Percentiles rank a stretch among this genome's conserved stretches.
phyloP scores from a whole-genome alignment of 1,284 basidiomycete genomes.

The Cryptococcus sp. region DNA sequence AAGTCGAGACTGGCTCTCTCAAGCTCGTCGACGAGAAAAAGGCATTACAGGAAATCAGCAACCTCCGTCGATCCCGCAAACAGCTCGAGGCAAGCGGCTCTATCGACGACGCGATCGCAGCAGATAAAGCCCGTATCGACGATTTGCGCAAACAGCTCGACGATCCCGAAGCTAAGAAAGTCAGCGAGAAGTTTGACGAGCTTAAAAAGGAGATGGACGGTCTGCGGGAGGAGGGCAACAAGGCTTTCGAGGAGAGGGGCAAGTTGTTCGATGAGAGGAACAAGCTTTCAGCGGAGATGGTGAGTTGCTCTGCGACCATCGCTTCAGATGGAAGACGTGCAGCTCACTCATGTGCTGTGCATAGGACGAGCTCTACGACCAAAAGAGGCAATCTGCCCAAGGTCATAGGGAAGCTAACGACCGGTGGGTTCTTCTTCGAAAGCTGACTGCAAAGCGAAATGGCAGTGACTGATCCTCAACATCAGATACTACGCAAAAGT shows the following conservation, averaged over 20 bases:
- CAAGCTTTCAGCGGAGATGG: conserved; percentile 66
- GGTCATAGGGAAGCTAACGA: conserved; percentile 80
- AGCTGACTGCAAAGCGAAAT: background rate
- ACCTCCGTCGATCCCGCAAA: conserved; percentile 69
- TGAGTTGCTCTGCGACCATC: conserved; percentile 20
- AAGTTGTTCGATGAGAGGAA: conserved; percentile 90
- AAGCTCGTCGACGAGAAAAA: conserved; percentile 96
- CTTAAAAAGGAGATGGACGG: conserved; percentile 85
- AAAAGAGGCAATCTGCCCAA: conserved; percentile 74
- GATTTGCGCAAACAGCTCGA: conserved; percentile 82
- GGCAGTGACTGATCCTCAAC: background rate
- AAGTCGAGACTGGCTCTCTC: conserved; percentile 88
- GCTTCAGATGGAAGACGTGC: background rate
- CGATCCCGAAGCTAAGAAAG: conserved; percentile 84
- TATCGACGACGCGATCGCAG: conserved; percentile 78
- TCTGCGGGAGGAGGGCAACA: conserved; percentile 83
- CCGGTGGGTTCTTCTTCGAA: conserved; percentile 42
- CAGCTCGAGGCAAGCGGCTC: conserved; percentile 82
- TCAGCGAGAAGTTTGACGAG: conserved; percentile 77
- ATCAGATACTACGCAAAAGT: conserved; percentile 70
- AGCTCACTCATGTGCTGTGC: conserved; percentile 8
- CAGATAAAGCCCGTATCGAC: conserved; percentile 74
- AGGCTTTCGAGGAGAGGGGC: conserved; percentile 75
- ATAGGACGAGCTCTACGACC: conserved; percentile 68
- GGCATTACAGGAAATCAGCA: conserved; percentile 83